phyloP scores from a whole-genome alignment of 1,284 basidiomycete species.

The Puccinia novopanici region DNA sequence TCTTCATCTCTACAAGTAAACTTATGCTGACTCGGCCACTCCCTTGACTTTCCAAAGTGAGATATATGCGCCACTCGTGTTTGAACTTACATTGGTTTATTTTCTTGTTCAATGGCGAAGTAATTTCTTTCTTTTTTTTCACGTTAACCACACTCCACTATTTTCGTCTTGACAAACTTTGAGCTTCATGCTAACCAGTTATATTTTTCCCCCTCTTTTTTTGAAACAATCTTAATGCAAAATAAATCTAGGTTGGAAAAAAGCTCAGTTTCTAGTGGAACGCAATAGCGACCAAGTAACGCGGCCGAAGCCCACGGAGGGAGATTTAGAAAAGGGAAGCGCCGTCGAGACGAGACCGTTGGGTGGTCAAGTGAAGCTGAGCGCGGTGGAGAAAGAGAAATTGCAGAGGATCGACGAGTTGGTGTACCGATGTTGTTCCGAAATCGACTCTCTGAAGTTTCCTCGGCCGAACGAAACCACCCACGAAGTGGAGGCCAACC shows the following conservation, averaged over 20 bases:
- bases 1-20: background rate
- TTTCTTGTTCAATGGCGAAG: slow-evolving; percentile 19
- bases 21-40: background rate
- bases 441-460: slow-evolving; percentile 9
- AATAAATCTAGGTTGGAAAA: slow-evolving; percentile 3
- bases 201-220: background rate
- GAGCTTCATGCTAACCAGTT: background rate
- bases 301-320: background rate
- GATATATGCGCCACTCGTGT: slow-evolving; percentile 19
- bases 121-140: background rate
- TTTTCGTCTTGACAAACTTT: background rate
- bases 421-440: background rate
- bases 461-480: background rate
- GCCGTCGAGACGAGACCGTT: background rate
- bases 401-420: slow-evolving; percentile 4
- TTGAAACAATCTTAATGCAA: background rate
- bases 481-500: background rate
- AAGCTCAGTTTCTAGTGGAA: slow-evolving; percentile 22
- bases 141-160: background rate
- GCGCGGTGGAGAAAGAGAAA: background rate
- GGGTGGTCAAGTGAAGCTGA: background rate
- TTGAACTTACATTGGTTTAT: slow-evolving; percentile 18
- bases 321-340: background rate
- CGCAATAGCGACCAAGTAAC: background rate
- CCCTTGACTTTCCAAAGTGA: slow-evolving; percentile 2